Evolutionary conservation across 495 filamentous ascomycete genomes (phyloP).

Genomic region (Hypoxylon intermedium): DNA sequence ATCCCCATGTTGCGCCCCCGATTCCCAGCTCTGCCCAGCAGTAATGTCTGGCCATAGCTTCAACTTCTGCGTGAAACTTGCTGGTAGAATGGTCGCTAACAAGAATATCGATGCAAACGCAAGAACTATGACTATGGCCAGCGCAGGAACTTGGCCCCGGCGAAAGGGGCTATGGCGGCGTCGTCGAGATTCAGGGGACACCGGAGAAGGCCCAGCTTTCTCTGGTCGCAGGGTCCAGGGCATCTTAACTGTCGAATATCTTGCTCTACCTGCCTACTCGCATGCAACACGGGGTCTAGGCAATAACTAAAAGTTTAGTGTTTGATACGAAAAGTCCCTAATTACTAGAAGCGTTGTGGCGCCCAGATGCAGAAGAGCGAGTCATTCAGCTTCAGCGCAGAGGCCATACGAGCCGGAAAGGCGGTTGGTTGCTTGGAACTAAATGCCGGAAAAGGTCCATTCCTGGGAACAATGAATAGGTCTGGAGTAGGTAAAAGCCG

Average conservation of each 20-base stretch:
- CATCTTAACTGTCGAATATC: slow-evolving; percentile 19
- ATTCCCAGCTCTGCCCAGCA: background rate
- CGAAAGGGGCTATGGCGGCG: background rate
- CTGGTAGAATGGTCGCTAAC: slow-evolving; percentile 1
- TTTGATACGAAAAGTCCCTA: too few relatives aligned
- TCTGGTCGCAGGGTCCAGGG: slow-evolving; percentile 1
- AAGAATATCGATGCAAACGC: slow-evolving; percentile 2
- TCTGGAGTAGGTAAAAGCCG: too few relatives aligned
- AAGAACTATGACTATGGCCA: slow-evolving; percentile 1
- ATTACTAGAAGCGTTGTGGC: slow-evolving; percentile 2
- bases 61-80: slow-evolving; percentile 5
- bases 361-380: slow-evolving; percentile 9
- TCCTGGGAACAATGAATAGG: slow-evolving; percentile 16
- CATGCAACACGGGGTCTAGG: too few relatives aligned
- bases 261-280: background rate
- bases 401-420: slow-evolving; percentile 4
- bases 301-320: background rate
- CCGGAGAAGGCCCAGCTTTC: slow-evolving; percentile 17
- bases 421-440: slow-evolving; percentile 2
- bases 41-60: slow-evolving; percentile 17
- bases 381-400: slow-evolving; percentile 24
- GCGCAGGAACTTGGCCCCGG: background rate
- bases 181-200: background rate
- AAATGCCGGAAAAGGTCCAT: slow-evolving; percentile 15
- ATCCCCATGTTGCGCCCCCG: slow-evolving; percentile 43